Evolutionary conservation across 768 basidiomycete genomes (phyloP), one percentile per base, ranked within the genome.

Genomic region (Lactarius deliciosus): DNA sequence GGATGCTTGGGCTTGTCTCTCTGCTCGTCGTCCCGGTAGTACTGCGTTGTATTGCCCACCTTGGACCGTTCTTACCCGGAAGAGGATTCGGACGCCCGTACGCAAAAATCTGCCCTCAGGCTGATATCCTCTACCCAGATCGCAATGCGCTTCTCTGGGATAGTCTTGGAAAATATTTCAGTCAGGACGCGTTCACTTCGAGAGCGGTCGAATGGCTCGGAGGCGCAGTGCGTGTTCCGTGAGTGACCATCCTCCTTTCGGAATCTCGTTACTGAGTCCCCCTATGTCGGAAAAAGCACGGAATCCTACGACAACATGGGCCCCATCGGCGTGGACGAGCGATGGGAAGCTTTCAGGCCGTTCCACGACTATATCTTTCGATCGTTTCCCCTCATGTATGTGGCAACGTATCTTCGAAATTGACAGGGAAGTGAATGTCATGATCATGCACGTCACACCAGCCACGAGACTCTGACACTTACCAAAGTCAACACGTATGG

Each of bases 321-420:
- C 0, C 78, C 78, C 0, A 76, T 84, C 7, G 84, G 81, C 20
- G 74, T 75, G 16, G 85, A 86, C 70, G 76, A 79, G 5, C 81
- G 82, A 18, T 81, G 80, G 79, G 73, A 77, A 22, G 75, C 71
- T 32, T 81, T 81, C 62, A 68, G 40, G 3, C 73, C 73, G 9
- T 79, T 81, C 70, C 79, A 79, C 45, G 74, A 75, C 13, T 80
- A 82, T 69, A 76, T 85, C 25, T 74, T 75, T 58, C 69, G 73
- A 36, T 75, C 89, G 40, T 94, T 90, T 70, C 85, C 88, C 13
- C 78, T 87, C 74, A 84, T 82, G 81, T 90, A 76, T 50, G 78
- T 76, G 25, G 18, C 53, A 10, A 28, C 8, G 22, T 10, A n/a
- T 32, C 8, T 18, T 3, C 11, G 20, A 18, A 5, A 36, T 9